Base-by-base conservation (phyloP, 1,284 basidiomycete genomes). In the Rhizoctonia solani region DNA sequence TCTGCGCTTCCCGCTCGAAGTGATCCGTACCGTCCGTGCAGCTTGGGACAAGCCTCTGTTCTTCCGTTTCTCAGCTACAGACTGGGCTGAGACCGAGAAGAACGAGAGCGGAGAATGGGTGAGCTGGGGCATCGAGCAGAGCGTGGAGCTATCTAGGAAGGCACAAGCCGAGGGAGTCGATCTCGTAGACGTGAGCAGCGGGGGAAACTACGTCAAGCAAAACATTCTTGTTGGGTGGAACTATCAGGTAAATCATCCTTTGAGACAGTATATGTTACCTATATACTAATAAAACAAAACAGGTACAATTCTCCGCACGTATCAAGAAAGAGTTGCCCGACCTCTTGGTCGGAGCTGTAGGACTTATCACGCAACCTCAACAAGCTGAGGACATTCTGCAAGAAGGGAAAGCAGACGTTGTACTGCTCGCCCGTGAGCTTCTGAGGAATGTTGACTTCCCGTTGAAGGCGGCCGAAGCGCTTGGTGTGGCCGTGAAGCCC, bases 71-170 rank as follows among this genome's bases (percentile, higher is more conserved):
- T 87, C 85, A 71, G 90, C 88, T 8, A 83, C 82, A 2, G 90
- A 94, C 71, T 93, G 89, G 89, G 85, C 85, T n/a, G 85, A 87
- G 68, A 85, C 0, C 84, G 85, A 1, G 88, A 90, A 73, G 80
- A 71, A 39, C 9, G 82, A 71, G 80, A 79, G 80, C 25, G 86
- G 84, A 19, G 76, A 78, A 59, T 90, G 85, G 84, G 81, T 79
- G 67, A 81, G 84, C 59, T 92, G 90, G 88, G 91, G 90, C 13
- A 80, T 91, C 56, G 87, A 92, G 75, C 90, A 93, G 76, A 89
- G 83, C 73, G 87, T 81, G 39, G 72, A 86, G 47, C 80, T 87
- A 49, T 81, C 82, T 1, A 81, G 80, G 25, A 81, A 86, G 75
- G 75, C 92, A 69, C 74, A 82, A 70, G 82, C 85, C 68, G 71